Evolutionary conservation across 108 stramenopile genomes (phyloP).

Genomic region (Cyclostephanos invisitatus): DNA sequence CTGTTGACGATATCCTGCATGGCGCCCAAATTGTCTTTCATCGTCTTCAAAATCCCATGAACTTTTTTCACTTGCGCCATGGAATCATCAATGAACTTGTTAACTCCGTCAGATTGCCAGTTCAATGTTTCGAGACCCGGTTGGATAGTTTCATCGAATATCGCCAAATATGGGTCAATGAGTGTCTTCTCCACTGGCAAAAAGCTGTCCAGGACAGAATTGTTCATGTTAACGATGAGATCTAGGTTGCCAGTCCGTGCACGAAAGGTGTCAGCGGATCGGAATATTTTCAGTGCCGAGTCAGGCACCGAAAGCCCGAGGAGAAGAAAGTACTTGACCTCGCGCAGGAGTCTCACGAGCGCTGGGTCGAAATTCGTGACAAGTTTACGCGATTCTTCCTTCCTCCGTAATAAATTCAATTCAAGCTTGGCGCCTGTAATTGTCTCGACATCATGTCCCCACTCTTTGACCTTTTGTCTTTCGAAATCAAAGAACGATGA

Average conservation of each 20-base stretch:
- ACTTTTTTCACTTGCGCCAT: conserved; percentile 73
- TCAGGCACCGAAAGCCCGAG: conserved; percentile 79
- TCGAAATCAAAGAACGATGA: conserved; percentile 80
- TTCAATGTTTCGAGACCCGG: conserved; percentile 69
- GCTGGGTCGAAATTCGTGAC: conserved; percentile 91
- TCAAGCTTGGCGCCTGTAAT: conserved; percentile 79
- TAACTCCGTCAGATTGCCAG: conserved; percentile 73
- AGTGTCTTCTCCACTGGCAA: conserved; percentile 90
- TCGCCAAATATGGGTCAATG: conserved; percentile 69
- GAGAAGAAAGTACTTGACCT: conserved; percentile 89
- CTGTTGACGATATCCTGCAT: conserved; percentile 54
- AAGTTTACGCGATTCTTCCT: conserved; percentile 55
- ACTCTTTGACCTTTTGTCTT: conserved; percentile 73
- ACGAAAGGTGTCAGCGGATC: conserved; percentile 80
- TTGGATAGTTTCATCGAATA: conserved; percentile 72
- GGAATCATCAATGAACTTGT: conserved; percentile 72
- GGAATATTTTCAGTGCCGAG: conserved; percentile 76
- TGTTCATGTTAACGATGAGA: conserved; percentile 88
- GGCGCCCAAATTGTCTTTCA: conserved; percentile 76
- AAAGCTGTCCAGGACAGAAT: conserved; percentile 68
- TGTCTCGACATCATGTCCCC: conserved; percentile 79
- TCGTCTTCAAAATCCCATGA: conserved; percentile 67
- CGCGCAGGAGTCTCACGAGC: conserved; percentile 81
- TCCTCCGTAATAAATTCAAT: conserved; percentile 71
- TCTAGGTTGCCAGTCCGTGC: conserved; percentile 87